Percentiles rank a stretch among this genome's conserved stretches.
phyloP scores from a whole-genome alignment of 371 early-diverging fungal genomes.

The Lichtheimia hyalospora region DNA sequence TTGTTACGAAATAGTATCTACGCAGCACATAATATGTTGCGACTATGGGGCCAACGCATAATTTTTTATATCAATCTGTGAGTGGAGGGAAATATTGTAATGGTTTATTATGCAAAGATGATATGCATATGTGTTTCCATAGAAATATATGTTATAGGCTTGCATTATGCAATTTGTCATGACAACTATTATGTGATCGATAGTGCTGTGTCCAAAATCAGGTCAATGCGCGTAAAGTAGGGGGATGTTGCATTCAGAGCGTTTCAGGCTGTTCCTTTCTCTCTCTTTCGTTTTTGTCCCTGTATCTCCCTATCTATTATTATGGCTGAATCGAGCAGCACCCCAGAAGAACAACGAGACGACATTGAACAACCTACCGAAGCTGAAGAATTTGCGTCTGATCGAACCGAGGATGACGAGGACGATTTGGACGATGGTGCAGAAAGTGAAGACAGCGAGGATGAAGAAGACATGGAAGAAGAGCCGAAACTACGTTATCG shows the following conservation, averaged over 20 bases:
- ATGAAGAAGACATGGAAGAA: slow-evolving; percentile 68
- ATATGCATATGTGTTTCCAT: too few relatives aligned
- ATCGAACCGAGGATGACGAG: slow-evolving; percentile 7
- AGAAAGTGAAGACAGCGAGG: slow-evolving; percentile 47
- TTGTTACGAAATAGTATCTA: too few relatives aligned
- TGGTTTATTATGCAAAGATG: too few relatives aligned
- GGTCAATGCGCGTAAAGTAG: too few relatives aligned
- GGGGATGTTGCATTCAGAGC: background rate
- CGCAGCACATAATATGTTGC: too few relatives aligned
- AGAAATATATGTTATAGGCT: too few relatives aligned
- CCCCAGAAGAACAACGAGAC: slow-evolving; percentile 16
- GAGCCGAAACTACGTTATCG: slow-evolving; percentile 91
- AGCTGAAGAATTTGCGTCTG: slow-evolving; percentile 12
- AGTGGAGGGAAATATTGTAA: too few relatives aligned
- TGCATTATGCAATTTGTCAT: too few relatives aligned
- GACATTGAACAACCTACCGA: slow-evolving; percentile 17
- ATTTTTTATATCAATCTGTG: too few relatives aligned
- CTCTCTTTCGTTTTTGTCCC: background rate
- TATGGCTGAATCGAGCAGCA: slow-evolving; percentile 7
- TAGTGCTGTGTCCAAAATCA: too few relatives aligned
- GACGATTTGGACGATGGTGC: slow-evolving; percentile 32
- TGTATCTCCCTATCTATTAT: background rate
- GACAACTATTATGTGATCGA: too few relatives aligned
- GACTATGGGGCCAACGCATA: too few relatives aligned
- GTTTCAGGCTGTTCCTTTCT: background rate